Evolutionary conservation across 139 green algal species (phyloP).

Genomic region (Chlamydomonas applanata): DNA sequence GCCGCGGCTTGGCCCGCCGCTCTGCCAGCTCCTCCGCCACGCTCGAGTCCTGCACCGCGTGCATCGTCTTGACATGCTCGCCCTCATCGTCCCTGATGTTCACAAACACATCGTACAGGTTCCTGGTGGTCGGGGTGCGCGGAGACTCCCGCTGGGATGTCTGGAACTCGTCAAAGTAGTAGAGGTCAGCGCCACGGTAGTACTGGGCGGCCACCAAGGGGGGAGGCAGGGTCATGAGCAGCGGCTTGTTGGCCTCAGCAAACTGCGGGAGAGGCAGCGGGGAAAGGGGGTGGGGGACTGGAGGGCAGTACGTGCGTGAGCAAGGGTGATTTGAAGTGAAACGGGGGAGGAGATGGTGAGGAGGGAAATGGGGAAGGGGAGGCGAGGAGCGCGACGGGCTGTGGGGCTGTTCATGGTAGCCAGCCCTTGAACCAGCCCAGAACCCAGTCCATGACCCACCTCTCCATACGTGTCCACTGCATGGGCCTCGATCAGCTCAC

Average conservation of each 20-base stretch:
- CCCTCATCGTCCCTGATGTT: constrained; percentile 90
- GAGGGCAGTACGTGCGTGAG: too few relatives aligned
- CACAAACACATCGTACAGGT: constrained; percentile 84
- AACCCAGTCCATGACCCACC: constrained; percentile 4
- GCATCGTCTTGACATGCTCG: constrained; percentile 95
- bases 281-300: too few relatives aligned
- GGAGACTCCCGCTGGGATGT: constrained; percentile 22
- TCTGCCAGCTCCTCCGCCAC: constrained; percentile 28
- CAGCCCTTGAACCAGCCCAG: too few relatives aligned
- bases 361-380: too few relatives aligned
- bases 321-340: too few relatives aligned
- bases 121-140: constrained; percentile 38
- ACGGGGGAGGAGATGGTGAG: too few relatives aligned
- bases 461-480: constrained; percentile 86
- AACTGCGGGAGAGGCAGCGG: constrained; percentile 47
- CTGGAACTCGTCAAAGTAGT: constrained; percentile 79
- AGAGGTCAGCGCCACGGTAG: constrained; percentile 84
- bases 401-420: too few relatives aligned
- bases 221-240: constrained; percentile 78
- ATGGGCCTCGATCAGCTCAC: constrained; percentile 60
- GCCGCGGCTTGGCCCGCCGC: not conserved
- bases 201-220: constrained; percentile 88
- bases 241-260: constrained; percentile 50
- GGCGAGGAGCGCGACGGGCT: too few relatives aligned
- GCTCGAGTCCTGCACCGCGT: constrained; percentile 66